Conservation (phyloP, 225 moss, liverwort and hornwort species). For the Anthoceros angustus region DNA sequence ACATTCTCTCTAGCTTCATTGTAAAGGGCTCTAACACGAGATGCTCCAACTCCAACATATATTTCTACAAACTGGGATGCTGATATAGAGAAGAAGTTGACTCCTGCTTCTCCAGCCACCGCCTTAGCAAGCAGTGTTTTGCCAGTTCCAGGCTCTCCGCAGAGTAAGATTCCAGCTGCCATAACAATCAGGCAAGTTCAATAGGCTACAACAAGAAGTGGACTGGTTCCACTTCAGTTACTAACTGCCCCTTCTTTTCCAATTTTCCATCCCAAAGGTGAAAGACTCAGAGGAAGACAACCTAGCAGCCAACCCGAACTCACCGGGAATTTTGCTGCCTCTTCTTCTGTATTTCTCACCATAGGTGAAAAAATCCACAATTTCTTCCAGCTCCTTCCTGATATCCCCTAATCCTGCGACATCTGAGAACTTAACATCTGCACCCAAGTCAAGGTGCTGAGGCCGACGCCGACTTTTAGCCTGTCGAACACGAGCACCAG, state of each 20-base stretch:
- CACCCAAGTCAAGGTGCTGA: conserved; percentile 80
- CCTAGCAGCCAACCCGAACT: neutral
- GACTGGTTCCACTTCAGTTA: no score
- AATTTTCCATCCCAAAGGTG: no score
- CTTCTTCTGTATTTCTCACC: conserved; percentile 92
- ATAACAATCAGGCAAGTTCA: conserved; percentile 12
- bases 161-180: conserved; percentile 87
- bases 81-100: conserved; percentile 94
- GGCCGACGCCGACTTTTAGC: conserved; percentile 89
- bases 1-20: conserved; percentile 94
- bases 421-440: conserved; percentile 83
- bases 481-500: conserved; percentile 54
- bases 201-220: no score
- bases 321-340: conserved; percentile 93
- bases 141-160: conserved; percentile 97
- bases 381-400: conserved; percentile 90
- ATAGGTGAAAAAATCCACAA: conserved; percentile 86
- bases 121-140: conserved; percentile 97
- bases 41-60: conserved; percentile 97
- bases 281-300: neutral
- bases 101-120: conserved; percentile 96
- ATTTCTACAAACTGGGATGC: conserved; percentile 99
- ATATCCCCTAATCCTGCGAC: conserved; percentile 91
- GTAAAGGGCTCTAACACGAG: conserved; percentile 89
- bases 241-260: no score